phyloP scores from a whole-genome alignment of 176 grass and related monocot genomes.

The Phoenix dactylifera region DNA sequence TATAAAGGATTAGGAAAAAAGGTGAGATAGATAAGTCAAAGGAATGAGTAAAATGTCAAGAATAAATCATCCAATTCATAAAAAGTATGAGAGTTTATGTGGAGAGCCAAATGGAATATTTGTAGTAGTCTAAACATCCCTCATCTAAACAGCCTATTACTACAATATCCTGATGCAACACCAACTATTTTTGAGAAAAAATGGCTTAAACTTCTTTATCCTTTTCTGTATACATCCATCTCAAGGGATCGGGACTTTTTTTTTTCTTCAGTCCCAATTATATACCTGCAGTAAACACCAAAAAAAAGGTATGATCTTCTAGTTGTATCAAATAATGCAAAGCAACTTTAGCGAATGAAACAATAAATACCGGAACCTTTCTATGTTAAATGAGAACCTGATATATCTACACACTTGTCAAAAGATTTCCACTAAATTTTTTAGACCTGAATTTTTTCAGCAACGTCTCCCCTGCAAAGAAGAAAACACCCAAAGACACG shows the following conservation, averaged over 20 bases:
- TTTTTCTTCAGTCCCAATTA: constrained; percentile 6
- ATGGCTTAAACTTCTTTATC: too few species aligned
- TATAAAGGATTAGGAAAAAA: too few species aligned
- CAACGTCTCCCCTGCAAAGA: not conserved
- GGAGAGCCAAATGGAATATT: too few species aligned
- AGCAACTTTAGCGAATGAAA: not conserved
- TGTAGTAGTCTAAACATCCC: too few species aligned
- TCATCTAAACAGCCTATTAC: too few species aligned
- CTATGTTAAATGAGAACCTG: constrained; percentile 2
- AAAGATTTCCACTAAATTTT: constrained; percentile 3
- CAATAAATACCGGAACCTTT: not conserved
- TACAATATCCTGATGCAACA: too few species aligned
- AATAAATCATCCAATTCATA: too few species aligned
- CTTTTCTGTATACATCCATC: not conserved
- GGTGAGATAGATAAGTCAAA: too few species aligned
- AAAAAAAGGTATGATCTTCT: not conserved
- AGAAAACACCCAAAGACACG: not conserved
- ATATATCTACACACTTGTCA: not conserved
- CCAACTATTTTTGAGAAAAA: too few species aligned
- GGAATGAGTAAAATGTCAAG: too few species aligned
- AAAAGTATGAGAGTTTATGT: too few species aligned
- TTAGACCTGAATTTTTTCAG: not conserved
- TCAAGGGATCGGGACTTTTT: constrained; percentile 1
- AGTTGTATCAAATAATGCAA: not conserved
- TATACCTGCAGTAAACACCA: constrained; percentile 6